phyloP scores from a whole-genome alignment of 495 filamentous ascomycete genomes.

The Glarea lozoyensis region DNA sequence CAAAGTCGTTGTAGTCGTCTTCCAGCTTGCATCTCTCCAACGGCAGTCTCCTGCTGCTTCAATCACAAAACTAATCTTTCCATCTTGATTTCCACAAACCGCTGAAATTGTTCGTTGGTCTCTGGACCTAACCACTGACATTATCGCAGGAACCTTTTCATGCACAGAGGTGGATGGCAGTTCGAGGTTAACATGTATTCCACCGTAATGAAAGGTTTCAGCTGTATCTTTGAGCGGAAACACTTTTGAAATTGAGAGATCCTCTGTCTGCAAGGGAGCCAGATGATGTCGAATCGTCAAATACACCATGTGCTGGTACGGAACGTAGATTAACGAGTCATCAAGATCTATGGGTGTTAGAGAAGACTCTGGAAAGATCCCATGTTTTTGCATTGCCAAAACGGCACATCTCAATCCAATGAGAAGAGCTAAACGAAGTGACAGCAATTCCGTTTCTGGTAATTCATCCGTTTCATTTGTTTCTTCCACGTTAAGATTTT shows the following conservation, averaged over 20 bases:
- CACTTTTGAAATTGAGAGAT: conserved; percentile 45
- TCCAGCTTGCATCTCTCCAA: conserved; percentile 74
- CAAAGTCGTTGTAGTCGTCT: conserved; percentile 46
- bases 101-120: conserved; percentile 55
- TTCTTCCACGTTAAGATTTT: background rate
- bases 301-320: conserved; percentile 28
- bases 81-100: conserved; percentile 64
- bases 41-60: conserved; percentile 55
- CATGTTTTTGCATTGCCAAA: conserved; percentile 69
- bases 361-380: conserved; percentile 52
- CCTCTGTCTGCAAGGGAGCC: conserved; percentile 16
- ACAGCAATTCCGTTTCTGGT: conserved; percentile 21
- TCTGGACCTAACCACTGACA: conserved; percentile 62
- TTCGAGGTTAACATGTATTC: conserved; percentile 58
- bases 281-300: background rate
- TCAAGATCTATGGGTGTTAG: too few relatives aligned
- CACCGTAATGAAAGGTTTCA: conserved; percentile 61
- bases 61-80: conserved; percentile 60
- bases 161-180: conserved; percentile 55
- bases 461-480: conserved; percentile 29
- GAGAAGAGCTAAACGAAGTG: conserved; percentile 41
- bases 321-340: conserved; percentile 66
- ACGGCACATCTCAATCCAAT: conserved; percentile 58
- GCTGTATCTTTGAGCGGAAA: conserved; percentile 64
- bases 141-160: conserved; percentile 54